These are phyloP conservation scores for Pseudozyma sp. DNA, from an alignment of 1,284 basidiomycete genomes.

Conservation along the genomic window DNA sequence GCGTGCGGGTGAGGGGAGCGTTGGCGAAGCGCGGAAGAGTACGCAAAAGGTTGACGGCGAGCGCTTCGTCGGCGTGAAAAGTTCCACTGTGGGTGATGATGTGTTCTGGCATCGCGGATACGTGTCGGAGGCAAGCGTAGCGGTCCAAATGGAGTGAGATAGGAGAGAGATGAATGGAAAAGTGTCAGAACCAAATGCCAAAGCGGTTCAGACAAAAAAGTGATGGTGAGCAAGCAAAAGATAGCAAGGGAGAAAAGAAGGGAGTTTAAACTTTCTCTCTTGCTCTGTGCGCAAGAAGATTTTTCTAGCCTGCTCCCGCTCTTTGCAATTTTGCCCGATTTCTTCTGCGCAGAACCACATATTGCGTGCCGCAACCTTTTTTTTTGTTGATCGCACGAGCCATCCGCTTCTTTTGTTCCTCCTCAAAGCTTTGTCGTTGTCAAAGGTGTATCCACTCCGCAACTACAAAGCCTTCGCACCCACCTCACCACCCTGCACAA, in stretches of 20 bases:
- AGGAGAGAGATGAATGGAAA: neutral
- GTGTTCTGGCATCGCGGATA: slow-evolving; percentile 43
- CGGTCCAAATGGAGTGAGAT: neutral
- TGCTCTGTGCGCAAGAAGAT: slow-evolving; percentile 2
- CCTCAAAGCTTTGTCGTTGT: neutral
- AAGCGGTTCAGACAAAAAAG: too few species aligned
- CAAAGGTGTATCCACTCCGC: neutral
- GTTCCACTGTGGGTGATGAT: slow-evolving; percentile 86
- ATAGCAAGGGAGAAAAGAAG: neutral
- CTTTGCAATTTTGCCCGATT: slow-evolving; percentile 6
- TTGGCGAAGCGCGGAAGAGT: slow-evolving; percentile 81
- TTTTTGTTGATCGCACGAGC: slow-evolving; percentile 21
- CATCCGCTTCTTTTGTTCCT: neutral
- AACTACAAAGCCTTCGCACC: neutral
- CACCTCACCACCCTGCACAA: neutral
- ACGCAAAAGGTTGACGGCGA: slow-evolving; percentile 90
- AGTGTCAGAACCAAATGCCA: too few species aligned
- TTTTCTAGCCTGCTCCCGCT: neutral
- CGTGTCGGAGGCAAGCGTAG: neutral
- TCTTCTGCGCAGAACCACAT: neutral
- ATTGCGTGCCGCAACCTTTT: neutral
- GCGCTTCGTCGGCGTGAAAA: slow-evolving; percentile 95
- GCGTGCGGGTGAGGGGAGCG: slow-evolving; percentile 71
- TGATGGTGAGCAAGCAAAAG: too few species aligned
- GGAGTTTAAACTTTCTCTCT: neutral